Evolutionary conservation across 169 alveolate genomes (phyloP).

Genomic region (Pseudocohnilembus persalinus): DNA sequence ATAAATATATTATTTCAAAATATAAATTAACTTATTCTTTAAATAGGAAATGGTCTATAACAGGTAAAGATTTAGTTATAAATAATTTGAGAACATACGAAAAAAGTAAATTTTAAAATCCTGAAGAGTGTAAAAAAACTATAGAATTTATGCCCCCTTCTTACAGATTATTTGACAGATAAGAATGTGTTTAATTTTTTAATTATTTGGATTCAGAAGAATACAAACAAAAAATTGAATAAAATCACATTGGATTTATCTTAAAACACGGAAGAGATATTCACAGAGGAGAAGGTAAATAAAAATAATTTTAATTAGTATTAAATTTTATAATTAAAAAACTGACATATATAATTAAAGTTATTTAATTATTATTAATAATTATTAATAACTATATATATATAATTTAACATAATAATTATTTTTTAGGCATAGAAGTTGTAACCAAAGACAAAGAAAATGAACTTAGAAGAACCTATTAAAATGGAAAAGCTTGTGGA

Average conservation of each 20-base stretch:
- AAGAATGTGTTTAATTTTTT: slow-evolving; percentile 15
- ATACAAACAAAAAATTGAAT: slow-evolving; percentile 4
- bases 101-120: background rate
- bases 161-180: slow-evolving; percentile 20
- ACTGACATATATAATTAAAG: no score
- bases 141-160: slow-evolving; percentile 23
- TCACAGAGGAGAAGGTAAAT: slow-evolving; percentile 16
- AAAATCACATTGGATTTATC: slow-evolving; percentile 8
- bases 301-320: no score
- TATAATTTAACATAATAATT: no score
- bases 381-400: no score
- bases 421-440: background rate
- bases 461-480: background rate
- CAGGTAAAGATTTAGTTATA: slow-evolving; percentile 30
- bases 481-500: slow-evolving; percentile 15
- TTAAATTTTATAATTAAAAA: no score
- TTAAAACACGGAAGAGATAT: slow-evolving; percentile 25
- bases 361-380: no score
- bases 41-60: slow-evolving; percentile 14
- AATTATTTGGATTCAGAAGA: slow-evolving; percentile 6
- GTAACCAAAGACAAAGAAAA: background rate
- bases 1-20: background rate
- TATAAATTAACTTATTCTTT: background rate
- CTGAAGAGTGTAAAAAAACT: slow-evolving; percentile 1
- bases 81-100: slow-evolving; percentile 16